Percentiles rank a stretch among this genome's conserved stretches.
Evolutionary conservation across 495 filamentous ascomycete genomes (phyloP).

Genomic region (Durotheca rogersii): DNA sequence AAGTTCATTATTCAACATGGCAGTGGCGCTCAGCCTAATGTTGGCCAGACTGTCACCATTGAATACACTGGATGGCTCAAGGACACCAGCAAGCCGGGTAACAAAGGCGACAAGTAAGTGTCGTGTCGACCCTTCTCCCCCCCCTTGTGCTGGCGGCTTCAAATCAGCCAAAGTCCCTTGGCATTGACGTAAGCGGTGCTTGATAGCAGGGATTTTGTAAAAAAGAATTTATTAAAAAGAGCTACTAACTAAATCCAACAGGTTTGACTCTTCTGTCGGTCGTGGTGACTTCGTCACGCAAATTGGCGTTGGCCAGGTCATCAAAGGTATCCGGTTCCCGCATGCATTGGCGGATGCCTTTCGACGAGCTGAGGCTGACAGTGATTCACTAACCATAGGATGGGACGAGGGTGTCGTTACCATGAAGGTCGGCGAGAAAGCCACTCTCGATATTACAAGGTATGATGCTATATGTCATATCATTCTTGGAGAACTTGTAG

Average conservation of each 20-base stretch:
- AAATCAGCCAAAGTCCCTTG: conserved; percentile 4
- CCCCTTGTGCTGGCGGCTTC: not conserved
- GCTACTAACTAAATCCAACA: conserved; percentile 39
- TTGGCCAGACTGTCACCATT: conserved; percentile 70
- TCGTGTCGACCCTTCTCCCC: not conserved
- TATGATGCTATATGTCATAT: conserved; percentile 43
- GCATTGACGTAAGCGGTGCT: conserved; percentile 14
- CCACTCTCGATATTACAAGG: conserved; percentile 74
- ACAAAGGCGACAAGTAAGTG: conserved; percentile 52
- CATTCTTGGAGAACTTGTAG: not conserved
- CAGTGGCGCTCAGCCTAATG: conserved; percentile 53
- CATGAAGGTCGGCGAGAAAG: conserved; percentile 81
- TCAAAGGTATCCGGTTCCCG: conserved; percentile 60
- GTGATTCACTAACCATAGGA: conserved; percentile 47
- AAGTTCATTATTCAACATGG: conserved; percentile 48
- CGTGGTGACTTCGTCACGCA: conserved; percentile 62
- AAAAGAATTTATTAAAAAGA: no score
- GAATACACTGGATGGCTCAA: conserved; percentile 83
- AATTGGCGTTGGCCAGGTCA: conserved; percentile 77
- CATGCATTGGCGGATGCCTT: not conserved
- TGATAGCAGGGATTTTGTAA: no score
- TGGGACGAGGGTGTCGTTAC: conserved; percentile 83
- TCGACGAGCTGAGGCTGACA: conserved; percentile 19
- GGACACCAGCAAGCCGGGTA: conserved; percentile 54
- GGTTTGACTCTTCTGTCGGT: conserved; percentile 77